phyloP scores from a whole-genome alignment of 495 filamentous ascomycete genomes.

The Penicillium cosmopolitanum region DNA sequence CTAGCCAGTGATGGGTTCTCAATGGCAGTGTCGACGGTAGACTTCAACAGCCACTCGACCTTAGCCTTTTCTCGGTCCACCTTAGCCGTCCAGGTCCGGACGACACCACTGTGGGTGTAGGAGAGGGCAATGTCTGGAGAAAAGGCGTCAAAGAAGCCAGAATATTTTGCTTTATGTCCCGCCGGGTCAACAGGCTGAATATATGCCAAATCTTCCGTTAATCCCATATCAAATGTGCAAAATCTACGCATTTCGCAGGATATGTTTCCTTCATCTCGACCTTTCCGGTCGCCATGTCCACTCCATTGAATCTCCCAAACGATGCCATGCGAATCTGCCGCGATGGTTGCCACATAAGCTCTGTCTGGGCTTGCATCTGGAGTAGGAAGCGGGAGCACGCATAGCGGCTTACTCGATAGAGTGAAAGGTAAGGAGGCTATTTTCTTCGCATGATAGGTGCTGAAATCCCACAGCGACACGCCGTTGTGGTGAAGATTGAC shows the following conservation, averaged over 20 bases:
- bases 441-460: conserved; percentile 55
- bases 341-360: conserved; percentile 78
- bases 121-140: conserved; percentile 87
- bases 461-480: conserved; percentile 82
- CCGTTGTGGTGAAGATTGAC: conserved; percentile 78
- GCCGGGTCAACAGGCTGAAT: conserved; percentile 91
- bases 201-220: conserved; percentile 76
- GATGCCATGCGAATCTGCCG: conserved; percentile 79
- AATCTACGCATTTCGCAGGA: conserved; percentile 62
- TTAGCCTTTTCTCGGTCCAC: conserved; percentile 58
- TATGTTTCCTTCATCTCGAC: conserved; percentile 23
- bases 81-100: conserved; percentile 86
- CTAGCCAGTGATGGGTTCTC: conserved; percentile 75
- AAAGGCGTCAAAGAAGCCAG: conserved; percentile 87
- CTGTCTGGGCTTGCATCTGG: conserved; percentile 50
- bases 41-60: conserved; percentile 84
- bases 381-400: conserved; percentile 76
- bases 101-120: conserved; percentile 73
- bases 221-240: conserved; percentile 70
- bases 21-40: conserved; percentile 80
- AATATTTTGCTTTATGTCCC: conserved; percentile 68
- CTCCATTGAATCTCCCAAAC: conserved; percentile 76
- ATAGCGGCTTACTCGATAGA: conserved; percentile 73
- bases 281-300: conserved; percentile 22
- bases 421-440: conserved; percentile 63